phyloP scores from a whole-genome alignment of 805 yeast genomes.

The Nakazawaea wickerhamii region DNA sequence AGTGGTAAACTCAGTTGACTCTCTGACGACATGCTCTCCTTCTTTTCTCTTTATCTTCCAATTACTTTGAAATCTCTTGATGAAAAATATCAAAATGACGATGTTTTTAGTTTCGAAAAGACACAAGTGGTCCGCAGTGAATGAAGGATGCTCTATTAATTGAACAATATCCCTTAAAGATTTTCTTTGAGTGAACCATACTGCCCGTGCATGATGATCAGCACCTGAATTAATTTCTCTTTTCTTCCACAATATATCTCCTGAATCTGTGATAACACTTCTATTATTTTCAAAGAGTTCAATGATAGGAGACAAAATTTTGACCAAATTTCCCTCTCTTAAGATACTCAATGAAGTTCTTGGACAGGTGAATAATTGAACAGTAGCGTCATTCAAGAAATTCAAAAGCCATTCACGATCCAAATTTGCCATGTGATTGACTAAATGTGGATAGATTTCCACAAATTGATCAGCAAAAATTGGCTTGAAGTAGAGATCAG shows the following conservation, averaged over 20 bases:
- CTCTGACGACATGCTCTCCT: slow-evolving; percentile 66
- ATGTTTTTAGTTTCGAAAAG: slow-evolving; percentile 34
- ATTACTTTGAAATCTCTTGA: slow-evolving; percentile 52
- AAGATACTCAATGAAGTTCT: slow-evolving; percentile 36
- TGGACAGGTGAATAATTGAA: slow-evolving; percentile 41
- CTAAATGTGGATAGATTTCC: slow-evolving; percentile 45
- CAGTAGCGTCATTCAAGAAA: slow-evolving; percentile 27
- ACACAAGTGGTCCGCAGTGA: slow-evolving; percentile 13
- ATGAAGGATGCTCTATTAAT: slow-evolving; percentile 12
- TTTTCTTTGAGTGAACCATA: slow-evolving; percentile 5
- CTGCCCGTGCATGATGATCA: slow-evolving; percentile 7
- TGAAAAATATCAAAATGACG: slow-evolving; percentile 37
- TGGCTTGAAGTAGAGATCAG: slow-evolving; percentile 42
- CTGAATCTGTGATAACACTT: slow-evolving; percentile 24
- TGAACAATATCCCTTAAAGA: slow-evolving; percentile 8
- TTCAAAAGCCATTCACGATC: slow-evolving; percentile 47
- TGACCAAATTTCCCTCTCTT: slow-evolving; percentile 31
- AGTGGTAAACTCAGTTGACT: slow-evolving; percentile 42
- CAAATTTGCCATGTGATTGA: slow-evolving; percentile 39
- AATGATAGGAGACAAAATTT: slow-evolving; percentile 42
- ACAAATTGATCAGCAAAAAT: slow-evolving; percentile 48
- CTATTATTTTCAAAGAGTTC: slow-evolving; percentile 33
- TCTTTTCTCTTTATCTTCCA: slow-evolving; percentile 50
- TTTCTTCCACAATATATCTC: slow-evolving; percentile 21
- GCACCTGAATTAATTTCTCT: slow-evolving; percentile 11